phyloP scores from a whole-genome alignment of 2,329 filamentous ascomycete species.

The Trichoderma sp. region DNA sequence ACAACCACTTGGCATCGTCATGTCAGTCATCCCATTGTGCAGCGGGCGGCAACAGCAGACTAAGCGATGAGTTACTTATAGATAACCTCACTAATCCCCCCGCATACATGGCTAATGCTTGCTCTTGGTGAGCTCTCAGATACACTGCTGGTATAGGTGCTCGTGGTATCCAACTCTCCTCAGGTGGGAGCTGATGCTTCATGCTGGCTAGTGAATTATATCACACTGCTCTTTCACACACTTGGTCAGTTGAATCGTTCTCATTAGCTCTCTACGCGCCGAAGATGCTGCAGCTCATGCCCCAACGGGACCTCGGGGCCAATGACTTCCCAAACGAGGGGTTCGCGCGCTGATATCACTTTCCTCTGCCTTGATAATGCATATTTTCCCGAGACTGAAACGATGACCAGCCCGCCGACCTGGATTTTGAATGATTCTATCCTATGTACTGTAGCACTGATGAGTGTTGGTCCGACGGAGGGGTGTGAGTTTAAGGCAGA shows the following conservation, averaged over 20 bases:
- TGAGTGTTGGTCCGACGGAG: background rate
- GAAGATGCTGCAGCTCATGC: conserved; percentile 6
- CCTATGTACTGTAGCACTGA: background rate
- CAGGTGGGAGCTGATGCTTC: conserved; percentile 14
- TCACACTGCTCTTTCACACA: conserved; percentile 16
- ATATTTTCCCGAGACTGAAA: background rate
- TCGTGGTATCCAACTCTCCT: background rate
- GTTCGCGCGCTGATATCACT: background rate
- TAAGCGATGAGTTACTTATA: background rate
- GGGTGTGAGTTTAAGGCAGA: conserved; percentile 11
- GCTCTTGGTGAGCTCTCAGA: background rate
- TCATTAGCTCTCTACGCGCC: conserved; percentile 27
- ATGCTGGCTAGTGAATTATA: conserved; percentile 3
- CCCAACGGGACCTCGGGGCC: background rate
- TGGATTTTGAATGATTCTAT: background rate
- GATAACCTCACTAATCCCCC: conserved; percentile 11
- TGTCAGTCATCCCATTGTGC: conserved; percentile 20
- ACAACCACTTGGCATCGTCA: conserved; percentile 8
- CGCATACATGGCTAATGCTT: background rate
- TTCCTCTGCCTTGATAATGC: background rate
- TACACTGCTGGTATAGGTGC: background rate
- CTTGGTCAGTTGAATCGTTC: background rate
- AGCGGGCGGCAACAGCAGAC: conserved; percentile 4
- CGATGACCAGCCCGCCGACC: background rate
- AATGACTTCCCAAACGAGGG: background rate